Conservation (phyloP, 768 basidiomycete genomes). For the Rhodotorula graminis region DNA sequence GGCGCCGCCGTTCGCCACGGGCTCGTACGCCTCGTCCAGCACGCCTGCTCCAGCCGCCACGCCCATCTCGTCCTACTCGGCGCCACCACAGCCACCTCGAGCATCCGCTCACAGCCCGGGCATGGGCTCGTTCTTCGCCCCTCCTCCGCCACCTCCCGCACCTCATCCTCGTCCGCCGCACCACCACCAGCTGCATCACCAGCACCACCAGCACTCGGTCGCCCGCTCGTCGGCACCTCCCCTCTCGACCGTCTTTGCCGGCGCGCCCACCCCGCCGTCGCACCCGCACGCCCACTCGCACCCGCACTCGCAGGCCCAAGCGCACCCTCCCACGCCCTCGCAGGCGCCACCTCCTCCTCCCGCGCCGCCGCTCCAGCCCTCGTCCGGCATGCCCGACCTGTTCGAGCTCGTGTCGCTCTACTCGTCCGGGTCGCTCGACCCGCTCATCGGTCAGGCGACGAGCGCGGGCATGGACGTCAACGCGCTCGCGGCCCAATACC, state of each 20-base stretch:
- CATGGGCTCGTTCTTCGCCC: too few relatives aligned
- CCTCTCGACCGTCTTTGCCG: slow-evolving; percentile 8
- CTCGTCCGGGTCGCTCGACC: slow-evolving; percentile 2
- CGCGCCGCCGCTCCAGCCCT: not conserved
- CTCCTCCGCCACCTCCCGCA: too few relatives aligned
- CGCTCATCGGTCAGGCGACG: not conserved
- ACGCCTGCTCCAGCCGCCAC: too few relatives aligned
- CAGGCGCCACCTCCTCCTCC: not conserved
- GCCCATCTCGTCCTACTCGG: too few relatives aligned
- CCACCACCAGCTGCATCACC: not conserved
- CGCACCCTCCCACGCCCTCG: not conserved
- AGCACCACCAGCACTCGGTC: too few relatives aligned
- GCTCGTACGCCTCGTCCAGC: not conserved
- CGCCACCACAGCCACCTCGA: too few relatives aligned
- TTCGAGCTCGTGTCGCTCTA: slow-evolving; percentile 14
- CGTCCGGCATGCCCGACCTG: slow-evolving; percentile 7
- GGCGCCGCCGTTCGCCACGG: not conserved
- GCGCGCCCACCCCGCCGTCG: not conserved
- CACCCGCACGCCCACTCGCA: not conserved
- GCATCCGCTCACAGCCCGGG: too few relatives aligned
- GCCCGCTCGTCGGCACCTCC: not conserved
- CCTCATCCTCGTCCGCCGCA: not conserved
- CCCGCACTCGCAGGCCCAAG: not conserved
- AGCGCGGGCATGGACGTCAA: slow-evolving; percentile 7
- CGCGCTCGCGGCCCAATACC: slow-evolving; percentile 15